Conservation (phyloP, 495 filamentous ascomycete species). For the Rostrohypoxylon terebratum region DNA sequence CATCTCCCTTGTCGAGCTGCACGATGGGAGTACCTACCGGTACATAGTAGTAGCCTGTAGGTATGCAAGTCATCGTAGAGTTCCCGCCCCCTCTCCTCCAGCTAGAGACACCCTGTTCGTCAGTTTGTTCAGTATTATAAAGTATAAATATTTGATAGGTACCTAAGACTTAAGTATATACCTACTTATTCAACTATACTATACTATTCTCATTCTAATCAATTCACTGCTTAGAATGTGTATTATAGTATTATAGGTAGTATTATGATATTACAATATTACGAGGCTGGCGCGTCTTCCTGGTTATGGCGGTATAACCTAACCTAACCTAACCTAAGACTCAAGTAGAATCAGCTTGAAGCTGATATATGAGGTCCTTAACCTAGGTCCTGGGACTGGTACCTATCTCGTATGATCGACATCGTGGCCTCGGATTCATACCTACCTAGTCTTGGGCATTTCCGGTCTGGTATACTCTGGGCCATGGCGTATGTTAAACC, state of each 20-base stretch:
- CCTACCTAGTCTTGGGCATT: slow-evolving; percentile 12
- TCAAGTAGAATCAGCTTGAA: neutral
- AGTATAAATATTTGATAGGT: neutral
- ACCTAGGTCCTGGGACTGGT: neutral
- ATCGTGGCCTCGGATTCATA: neutral
- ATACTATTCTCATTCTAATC: too few species aligned
- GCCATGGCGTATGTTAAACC: slow-evolving; percentile 12
- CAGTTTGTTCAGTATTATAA: neutral
- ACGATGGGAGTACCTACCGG: slow-evolving; percentile 3
- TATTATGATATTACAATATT: too few species aligned
- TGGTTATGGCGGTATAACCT: too few species aligned
- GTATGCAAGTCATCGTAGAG: neutral
- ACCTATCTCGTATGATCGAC: neutral
- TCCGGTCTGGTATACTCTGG: slow-evolving; percentile 32
- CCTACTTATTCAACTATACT: too few species aligned
- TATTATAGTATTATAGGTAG: too few species aligned
- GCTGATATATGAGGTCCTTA: neutral
- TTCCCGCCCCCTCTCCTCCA: neutral
- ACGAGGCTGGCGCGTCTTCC: too few species aligned
- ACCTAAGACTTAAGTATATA: too few species aligned
- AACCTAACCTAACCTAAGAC: too few species aligned
- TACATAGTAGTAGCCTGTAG: neutral
- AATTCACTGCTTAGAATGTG: too few species aligned
- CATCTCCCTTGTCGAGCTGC: slow-evolving; percentile 27
- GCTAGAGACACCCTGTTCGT: neutral